Conservation (phyloP, 345 rosid genomes). For the Melastoma malabathricum region DNA sequence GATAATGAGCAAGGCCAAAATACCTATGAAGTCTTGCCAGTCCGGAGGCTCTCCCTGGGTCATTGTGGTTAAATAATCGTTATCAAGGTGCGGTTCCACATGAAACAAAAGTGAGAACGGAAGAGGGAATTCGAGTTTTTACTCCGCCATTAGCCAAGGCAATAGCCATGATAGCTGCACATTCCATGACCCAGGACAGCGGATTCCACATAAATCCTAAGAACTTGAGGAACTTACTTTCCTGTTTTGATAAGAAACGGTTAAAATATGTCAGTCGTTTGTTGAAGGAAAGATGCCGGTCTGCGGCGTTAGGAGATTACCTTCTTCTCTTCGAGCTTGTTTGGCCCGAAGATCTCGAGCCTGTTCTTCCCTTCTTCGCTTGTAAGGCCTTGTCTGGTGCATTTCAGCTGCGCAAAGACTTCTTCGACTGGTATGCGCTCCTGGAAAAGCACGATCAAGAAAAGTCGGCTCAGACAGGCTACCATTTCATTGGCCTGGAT, state of each 20-base stretch:
- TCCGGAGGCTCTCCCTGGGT: conserved; percentile 75
- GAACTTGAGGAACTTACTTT: conserved; percentile 56
- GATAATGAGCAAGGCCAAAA: conserved; percentile 46
- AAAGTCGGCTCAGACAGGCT: not conserved
- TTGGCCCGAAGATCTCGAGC: conserved; percentile 66
- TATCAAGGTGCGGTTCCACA: no score
- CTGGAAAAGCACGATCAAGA: conserved; percentile 18
- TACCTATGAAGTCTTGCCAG: conserved; percentile 82
- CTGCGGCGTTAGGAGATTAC: conserved; percentile 2
- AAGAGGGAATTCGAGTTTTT: conserved; percentile 3
- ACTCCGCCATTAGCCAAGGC: conserved; percentile 76
- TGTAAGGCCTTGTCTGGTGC: conserved; percentile 63
- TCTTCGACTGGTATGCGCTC: conserved; percentile 74
- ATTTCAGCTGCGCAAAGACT: conserved; percentile 74
- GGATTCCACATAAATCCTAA: conserved; percentile 94
- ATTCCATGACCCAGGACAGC: conserved; percentile 89
- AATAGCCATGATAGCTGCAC: conserved; percentile 84
- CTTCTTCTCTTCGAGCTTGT: conserved; percentile 90
- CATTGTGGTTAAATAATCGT: not conserved
- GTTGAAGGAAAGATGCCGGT: not conserved
- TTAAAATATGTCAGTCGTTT: not conserved
- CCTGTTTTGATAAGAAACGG: conserved; percentile 25
- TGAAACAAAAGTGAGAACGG: not conserved
- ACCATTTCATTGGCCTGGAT: not conserved
- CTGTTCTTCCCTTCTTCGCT: conserved; percentile 66